A percentile compares a stretch with the other conserved stretches of the same genome.
Conservation (phyloP, 1,284 basidiomycete species). For the Kwoniella shivajii region DNA sequence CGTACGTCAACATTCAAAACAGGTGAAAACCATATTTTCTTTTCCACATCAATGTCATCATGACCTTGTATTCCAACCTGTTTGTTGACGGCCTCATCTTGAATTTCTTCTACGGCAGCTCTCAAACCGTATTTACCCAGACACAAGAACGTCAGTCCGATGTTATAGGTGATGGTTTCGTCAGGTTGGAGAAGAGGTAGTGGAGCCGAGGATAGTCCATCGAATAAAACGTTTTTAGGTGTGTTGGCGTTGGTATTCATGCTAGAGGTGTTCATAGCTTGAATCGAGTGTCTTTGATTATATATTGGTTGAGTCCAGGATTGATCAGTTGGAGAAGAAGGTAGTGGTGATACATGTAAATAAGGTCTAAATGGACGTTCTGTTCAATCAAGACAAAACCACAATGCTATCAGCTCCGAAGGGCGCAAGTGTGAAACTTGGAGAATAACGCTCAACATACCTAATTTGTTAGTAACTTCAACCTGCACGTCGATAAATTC, state of each 20-base stretch:
- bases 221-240: slow-evolving; percentile 67
- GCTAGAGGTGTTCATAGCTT: no score
- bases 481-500: slow-evolving; percentile 58
- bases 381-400: slow-evolving; percentile 2
- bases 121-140: slow-evolving; percentile 70
- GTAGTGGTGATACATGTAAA: slow-evolving; percentile 46
- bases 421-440: neutral
- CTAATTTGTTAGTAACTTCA: slow-evolving; percentile 63
- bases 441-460: slow-evolving; percentile 16
- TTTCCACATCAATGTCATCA: neutral
- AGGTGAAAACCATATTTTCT: slow-evolving; percentile 36
- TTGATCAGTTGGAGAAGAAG: slow-evolving; percentile 28
- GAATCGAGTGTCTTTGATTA: neutral
- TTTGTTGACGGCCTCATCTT: neutral
- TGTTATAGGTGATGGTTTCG: slow-evolving; percentile 60
- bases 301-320: slow-evolving; percentile 30
- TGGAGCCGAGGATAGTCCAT: slow-evolving; percentile 66
- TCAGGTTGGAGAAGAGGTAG: slow-evolving; percentile 62
- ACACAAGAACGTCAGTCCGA: slow-evolving; percentile 72
- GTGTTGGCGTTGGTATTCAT: slow-evolving; percentile 57
- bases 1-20: slow-evolving; percentile 13
- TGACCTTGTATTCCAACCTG: slow-evolving; percentile 2
- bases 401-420: neutral
- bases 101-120: slow-evolving; percentile 55
- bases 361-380: slow-evolving; percentile 32